Evolutionary conservation across 495 filamentous ascomycete species (phyloP).

Genomic region (Neurospora africana): DNA sequence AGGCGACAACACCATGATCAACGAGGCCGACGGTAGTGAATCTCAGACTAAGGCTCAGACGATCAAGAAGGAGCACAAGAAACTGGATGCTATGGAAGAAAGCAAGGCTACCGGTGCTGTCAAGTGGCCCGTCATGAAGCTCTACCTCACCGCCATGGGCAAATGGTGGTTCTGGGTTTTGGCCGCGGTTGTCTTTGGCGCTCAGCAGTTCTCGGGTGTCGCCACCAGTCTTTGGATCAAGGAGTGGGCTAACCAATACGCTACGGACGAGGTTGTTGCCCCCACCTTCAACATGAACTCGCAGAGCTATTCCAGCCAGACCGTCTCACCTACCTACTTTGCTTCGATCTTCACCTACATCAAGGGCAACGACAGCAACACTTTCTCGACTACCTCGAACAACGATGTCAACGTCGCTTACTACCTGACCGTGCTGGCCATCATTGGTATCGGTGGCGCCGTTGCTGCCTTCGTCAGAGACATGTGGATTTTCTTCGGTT

Average conservation of each 20-base stretch:
- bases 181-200: conserved; percentile 59
- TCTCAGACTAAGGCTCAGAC: conserved; percentile 23
- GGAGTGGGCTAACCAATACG: conserved; percentile 62
- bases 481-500: conserved; percentile 82
- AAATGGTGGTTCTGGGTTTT: conserved; percentile 87
- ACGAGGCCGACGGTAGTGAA: conserved; percentile 27
- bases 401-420: conserved; percentile 66
- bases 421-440: conserved; percentile 74
- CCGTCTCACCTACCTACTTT: conserved; percentile 25
- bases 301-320: conserved; percentile 20
- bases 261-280: conserved; percentile 21
- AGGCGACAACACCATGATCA: conserved; percentile 35
- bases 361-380: conserved; percentile 14
- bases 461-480: conserved; percentile 68
- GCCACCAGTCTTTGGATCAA: conserved; percentile 90
- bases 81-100: conserved; percentile 51
- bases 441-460: conserved; percentile 66
- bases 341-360: conserved; percentile 24
- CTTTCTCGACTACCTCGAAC: conserved; percentile 9
- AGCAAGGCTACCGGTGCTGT: conserved; percentile 74
- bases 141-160: conserved; percentile 86
- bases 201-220: conserved; percentile 74
- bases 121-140: conserved; percentile 68
- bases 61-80: conserved; percentile 37
- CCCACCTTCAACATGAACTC: conserved; percentile 27